These are phyloP conservation scores for Paramecium tetraurelia DNA, from an alignment of 73 alveolate species.

Conservation along the genomic window DNA sequence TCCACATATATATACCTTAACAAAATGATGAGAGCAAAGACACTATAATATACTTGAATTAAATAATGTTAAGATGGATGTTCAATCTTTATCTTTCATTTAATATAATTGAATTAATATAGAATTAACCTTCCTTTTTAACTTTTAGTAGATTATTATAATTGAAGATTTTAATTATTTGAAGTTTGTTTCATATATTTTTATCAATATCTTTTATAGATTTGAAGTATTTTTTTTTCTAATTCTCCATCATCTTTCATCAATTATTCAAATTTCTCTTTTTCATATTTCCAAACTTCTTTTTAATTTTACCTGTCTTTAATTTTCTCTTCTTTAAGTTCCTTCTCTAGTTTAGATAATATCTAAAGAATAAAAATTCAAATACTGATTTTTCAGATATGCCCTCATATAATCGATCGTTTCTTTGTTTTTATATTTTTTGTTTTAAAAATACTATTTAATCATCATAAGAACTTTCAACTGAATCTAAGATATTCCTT, in stretches of 20 bases:
- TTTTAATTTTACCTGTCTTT: not conserved
- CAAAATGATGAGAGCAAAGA: not conserved
- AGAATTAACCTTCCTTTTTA: not conserved
- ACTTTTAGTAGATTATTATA: no score
- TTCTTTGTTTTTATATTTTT: conserved; percentile 33
- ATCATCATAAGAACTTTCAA: conserved; percentile 29
- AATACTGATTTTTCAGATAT: conserved; percentile 14
- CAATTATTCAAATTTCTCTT: conserved; percentile 27
- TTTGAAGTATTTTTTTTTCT: conserved; percentile 27
- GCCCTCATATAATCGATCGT: not conserved
- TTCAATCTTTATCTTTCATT: not conserved
- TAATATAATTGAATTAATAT: not conserved
- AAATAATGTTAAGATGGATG: not conserved
- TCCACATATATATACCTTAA: not conserved
- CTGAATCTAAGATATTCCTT: not conserved
- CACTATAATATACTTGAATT: no score
- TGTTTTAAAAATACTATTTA: not conserved
- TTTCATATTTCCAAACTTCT: conserved; percentile 23
- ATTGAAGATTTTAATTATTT: not conserved
- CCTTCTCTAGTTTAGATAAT: conserved; percentile 29
- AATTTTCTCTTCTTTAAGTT: conserved; percentile 1
- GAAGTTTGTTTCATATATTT: not conserved
- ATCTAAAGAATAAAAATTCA: not conserved
- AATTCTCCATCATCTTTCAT: conserved; percentile 49
- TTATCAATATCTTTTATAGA: conserved; percentile 34